These are phyloP conservation scores for Capsella bursapastoris DNA, from an alignment of 345 rosid species.

Conservation along the genomic window DNA sequence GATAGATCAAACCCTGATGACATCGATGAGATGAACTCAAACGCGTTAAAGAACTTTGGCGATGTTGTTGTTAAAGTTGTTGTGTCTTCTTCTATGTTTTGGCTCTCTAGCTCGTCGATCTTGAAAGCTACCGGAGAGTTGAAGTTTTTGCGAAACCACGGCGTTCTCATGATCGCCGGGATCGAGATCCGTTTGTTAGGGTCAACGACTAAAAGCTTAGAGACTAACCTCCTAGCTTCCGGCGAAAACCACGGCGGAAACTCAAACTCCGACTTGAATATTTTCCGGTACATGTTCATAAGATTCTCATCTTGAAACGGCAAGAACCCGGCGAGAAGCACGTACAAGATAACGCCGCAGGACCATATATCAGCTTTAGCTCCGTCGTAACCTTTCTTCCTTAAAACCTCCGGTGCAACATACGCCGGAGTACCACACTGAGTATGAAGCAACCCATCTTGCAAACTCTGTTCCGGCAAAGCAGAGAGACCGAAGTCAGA, in stretches of 20 bases:
- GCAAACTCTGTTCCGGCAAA: conserved; percentile 63
- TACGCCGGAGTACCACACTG: conserved; percentile 94
- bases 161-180: conserved; percentile 60
- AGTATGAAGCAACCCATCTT: conserved; percentile 82
- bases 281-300: conserved; percentile 62
- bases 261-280: conserved; percentile 64
- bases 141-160: conserved; percentile 71
- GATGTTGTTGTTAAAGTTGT: neutral
- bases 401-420: conserved; percentile 82
- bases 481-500: conserved; percentile 87
- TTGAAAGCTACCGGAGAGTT: conserved; percentile 42
- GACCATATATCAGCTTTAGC: conserved; percentile 83
- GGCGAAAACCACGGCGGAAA: conserved; percentile 72
- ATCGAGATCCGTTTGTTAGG: conserved; percentile 65
- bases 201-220: conserved; percentile 66
- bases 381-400: conserved; percentile 87
- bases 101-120: conserved; percentile 19
- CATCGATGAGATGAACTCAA: conserved; percentile 74
- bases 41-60: conserved; percentile 66
- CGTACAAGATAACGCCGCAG: conserved; percentile 78
- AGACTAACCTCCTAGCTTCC: conserved; percentile 58
- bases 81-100: neutral
- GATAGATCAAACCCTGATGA: conserved; percentile 84
- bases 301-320: conserved; percentile 79
- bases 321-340: conserved; percentile 64